Percentiles rank a stretch among this genome's conserved stretches.
phyloP scores from a whole-genome alignment of 2,329 filamentous ascomycete genomes.

The Penicillium thymicola region DNA sequence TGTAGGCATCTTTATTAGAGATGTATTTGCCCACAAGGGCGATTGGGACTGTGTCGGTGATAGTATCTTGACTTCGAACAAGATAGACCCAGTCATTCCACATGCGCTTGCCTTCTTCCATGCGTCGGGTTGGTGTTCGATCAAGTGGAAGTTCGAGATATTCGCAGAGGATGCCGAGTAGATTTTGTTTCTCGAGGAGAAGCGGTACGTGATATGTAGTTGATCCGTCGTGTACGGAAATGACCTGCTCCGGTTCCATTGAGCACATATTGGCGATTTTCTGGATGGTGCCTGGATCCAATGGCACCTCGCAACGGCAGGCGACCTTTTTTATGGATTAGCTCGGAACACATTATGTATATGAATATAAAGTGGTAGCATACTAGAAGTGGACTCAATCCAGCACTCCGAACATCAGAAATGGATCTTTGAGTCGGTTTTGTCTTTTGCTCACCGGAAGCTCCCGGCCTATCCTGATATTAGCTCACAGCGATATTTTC shows the following conservation, averaged over 20 bases:
- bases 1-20: slow-evolving; percentile 78
- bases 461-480: not conserved
- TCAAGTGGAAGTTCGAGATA: slow-evolving; percentile 64
- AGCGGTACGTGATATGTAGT: slow-evolving; percentile 93
- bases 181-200: slow-evolving; percentile 78
- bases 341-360: not conserved
- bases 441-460: slow-evolving; percentile 76
- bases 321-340: slow-evolving; percentile 59
- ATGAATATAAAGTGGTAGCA: too few species aligned
- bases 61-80: slow-evolving; percentile 63
- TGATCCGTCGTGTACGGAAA: slow-evolving; percentile 81
- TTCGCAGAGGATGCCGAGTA: slow-evolving; percentile 64
- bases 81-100: slow-evolving; percentile 77
- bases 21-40: slow-evolving; percentile 92
- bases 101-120: slow-evolving; percentile 62
- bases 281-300: slow-evolving; percentile 69
- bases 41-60: slow-evolving; percentile 70
- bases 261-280: slow-evolving; percentile 92
- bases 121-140: slow-evolving; percentile 46
- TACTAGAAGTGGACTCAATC: slow-evolving; percentile 63
- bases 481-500: not conserved
- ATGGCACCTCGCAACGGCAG: slow-evolving; percentile 77
- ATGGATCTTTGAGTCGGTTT: slow-evolving; percentile 95
- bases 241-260: slow-evolving; percentile 77
- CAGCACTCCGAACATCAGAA: slow-evolving; percentile 75